Percentiles rank a stretch among this genome's conserved stretches.
Conservation (phyloP, 257 asterid species). For the Solanum appendiculatum region DNA sequence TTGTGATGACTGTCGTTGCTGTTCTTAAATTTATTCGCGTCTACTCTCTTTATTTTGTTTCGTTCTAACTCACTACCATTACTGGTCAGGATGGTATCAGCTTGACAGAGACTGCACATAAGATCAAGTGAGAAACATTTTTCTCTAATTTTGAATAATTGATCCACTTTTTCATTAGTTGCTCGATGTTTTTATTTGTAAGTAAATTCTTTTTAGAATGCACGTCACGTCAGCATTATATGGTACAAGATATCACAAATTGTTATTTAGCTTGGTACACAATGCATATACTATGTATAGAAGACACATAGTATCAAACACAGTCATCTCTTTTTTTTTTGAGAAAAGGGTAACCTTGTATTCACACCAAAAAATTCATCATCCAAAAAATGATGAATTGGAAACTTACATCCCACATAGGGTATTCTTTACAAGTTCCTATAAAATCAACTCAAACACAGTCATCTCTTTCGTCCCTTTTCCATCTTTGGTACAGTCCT, state of each 20-base stretch:
- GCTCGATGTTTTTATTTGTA: background rate
- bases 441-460: too few species aligned
- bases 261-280: background rate
- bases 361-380: too few species aligned
- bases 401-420: too few species aligned
- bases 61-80: conserved; percentile 1
- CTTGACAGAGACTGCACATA: conserved; percentile 62
- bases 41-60: background rate
- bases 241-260: background rate
- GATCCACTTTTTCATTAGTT: background rate
- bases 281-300: background rate
- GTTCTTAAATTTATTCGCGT: background rate
- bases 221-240: background rate
- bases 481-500: background rate
- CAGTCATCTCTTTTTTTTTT: background rate
- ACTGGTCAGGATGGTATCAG: conserved; percentile 65
- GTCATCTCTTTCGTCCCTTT: background rate
- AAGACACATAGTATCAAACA: background rate
- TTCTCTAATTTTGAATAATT: background rate
- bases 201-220: background rate
- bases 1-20: background rate
- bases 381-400: too few species aligned
- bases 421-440: too few species aligned
- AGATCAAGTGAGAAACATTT: conserved; percentile 51
- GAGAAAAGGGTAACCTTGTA: too few species aligned